A percentile compares a stretch with the other conserved stretches of the same genome.
Evolutionary conservation across 495 filamentous ascomycete genomes (phyloP).

Genomic region (Daldinia bambusicola): DNA sequence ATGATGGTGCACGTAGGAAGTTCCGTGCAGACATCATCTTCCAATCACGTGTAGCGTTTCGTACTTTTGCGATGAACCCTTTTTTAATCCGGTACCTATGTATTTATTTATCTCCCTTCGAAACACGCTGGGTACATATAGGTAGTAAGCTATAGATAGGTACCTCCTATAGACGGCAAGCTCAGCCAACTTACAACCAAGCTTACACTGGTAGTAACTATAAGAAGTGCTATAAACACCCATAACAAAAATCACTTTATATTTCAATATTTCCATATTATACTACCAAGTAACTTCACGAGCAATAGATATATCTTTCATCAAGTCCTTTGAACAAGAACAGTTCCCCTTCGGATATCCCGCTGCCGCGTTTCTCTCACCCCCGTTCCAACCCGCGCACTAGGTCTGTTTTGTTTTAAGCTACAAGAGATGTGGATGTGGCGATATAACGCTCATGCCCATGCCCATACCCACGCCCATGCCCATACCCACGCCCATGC

Average conservation of each 20-base stretch:
- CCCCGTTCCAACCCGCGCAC: conserved; percentile 1
- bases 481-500: no score
- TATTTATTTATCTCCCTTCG: neutral
- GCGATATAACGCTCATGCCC: conserved; percentile 14
- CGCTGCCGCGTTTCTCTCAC: conserved; percentile 22
- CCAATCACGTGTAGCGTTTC: conserved; percentile 34
- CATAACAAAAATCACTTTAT: neutral
- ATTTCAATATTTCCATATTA: neutral
- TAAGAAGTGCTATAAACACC: no score
- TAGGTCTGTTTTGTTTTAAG: conserved; percentile 41
- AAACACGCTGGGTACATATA: no score
- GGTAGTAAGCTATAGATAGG: no score
- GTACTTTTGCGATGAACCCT: conserved; percentile 1
- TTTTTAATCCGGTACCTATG: neutral
- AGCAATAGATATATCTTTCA: neutral
- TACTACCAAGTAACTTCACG: neutral
- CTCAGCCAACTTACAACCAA: no score
- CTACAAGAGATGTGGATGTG: conserved; percentile 31
- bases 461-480: no score
- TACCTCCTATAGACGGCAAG: no score
- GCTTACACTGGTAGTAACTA: no score
- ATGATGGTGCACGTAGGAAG: neutral
- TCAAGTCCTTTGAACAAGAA: neutral
- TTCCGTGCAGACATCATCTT: conserved; percentile 9
- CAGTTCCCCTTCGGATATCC: conserved; percentile 18